Evolutionary conservation across 495 filamentous ascomycete species (phyloP).

Genomic region (Glutinoglossum americanum): DNA sequence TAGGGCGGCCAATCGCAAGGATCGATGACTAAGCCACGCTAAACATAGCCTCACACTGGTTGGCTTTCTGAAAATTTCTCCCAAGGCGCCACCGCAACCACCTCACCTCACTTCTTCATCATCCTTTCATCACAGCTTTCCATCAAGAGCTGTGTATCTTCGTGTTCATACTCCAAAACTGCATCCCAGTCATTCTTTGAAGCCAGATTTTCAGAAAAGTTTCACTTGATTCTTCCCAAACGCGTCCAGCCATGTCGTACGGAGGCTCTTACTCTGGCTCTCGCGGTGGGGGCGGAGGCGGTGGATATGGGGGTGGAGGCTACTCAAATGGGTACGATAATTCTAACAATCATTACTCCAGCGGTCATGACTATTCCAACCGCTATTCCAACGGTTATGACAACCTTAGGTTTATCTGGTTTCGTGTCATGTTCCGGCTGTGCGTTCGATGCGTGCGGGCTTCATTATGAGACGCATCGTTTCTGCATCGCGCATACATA

Average conservation of each 20-base stretch:
- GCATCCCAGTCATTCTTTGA: background rate
- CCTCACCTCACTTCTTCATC: background rate
- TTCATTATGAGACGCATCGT: background rate
- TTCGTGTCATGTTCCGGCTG: background rate
- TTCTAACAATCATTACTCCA: background rate
- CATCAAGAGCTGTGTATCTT: background rate
- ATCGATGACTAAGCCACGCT: background rate
- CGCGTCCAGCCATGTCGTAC: slow-evolving; percentile 39
- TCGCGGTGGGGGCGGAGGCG: slow-evolving; percentile 22
- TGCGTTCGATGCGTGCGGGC: too few species aligned
- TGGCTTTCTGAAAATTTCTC: background rate
- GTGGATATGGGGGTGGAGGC: slow-evolving; percentile 21
- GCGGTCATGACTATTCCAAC: slow-evolving; percentile 4
- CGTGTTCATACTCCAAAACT: background rate
- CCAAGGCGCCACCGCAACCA: background rate
- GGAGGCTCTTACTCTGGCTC: slow-evolving; percentile 38
- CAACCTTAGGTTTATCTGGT: slow-evolving; percentile 12
- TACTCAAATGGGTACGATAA: slow-evolving; percentile 23
- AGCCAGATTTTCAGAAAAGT: background rate
- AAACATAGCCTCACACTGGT: background rate
- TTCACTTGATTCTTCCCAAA: background rate
- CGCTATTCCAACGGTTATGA: slow-evolving; percentile 20
- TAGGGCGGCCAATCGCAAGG: background rate
- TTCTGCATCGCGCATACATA: background rate
- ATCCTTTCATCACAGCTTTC: background rate